Evolutionary conservation across 208 protist species (phyloP).

Genomic region (Jaenimonas drosophilae): DNA sequence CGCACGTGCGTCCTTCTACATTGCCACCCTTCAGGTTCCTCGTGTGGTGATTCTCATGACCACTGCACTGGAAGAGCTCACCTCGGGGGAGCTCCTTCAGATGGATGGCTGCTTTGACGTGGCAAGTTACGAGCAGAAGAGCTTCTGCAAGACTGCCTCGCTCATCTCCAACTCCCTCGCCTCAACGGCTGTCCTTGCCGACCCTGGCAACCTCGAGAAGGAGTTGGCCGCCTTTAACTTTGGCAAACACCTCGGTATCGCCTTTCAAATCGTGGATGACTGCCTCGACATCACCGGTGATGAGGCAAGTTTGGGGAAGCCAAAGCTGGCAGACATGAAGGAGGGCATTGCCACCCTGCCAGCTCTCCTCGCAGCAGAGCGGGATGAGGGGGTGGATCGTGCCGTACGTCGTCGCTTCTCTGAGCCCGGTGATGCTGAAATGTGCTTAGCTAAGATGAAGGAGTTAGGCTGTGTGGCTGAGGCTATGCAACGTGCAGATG

Average conservation of each 20-base stretch:
- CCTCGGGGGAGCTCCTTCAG: slow-evolving; percentile 92
- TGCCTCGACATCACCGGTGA: slow-evolving; percentile 88
- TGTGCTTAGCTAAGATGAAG: slow-evolving; percentile 44
- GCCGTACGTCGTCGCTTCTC: slow-evolving; percentile 50
- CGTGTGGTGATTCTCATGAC: slow-evolving; percentile 91
- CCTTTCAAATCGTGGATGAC: slow-evolving; percentile 94
- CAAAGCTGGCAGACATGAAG: slow-evolving; percentile 70
- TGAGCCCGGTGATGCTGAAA: slow-evolving; percentile 20
- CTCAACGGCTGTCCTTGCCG: slow-evolving; percentile 75
- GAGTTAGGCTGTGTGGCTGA: slow-evolving; percentile 34
- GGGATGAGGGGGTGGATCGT: slow-evolving; percentile 32
- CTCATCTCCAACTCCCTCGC: slow-evolving; percentile 90
- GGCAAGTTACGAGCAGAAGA: slow-evolving; percentile 82
- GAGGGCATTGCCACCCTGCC: slow-evolving; percentile 74
- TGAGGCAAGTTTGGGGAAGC: slow-evolving; percentile 67
- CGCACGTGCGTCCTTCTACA: slow-evolving; percentile 80
- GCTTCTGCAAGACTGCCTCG: slow-evolving; percentile 92
- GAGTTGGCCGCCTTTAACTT: slow-evolving; percentile 61
- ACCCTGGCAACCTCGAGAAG: slow-evolving; percentile 31
- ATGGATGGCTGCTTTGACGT: slow-evolving; percentile 85
- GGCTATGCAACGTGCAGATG: slow-evolving; percentile 43
- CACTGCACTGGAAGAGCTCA: slow-evolving; percentile 87
- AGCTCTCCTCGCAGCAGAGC: slow-evolving; percentile 55
- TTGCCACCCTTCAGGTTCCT: slow-evolving; percentile 71
- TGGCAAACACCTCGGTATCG: slow-evolving; percentile 90